phyloP scores from a whole-genome alignment of 163 green algal species.

The Smithsoniella earleae region DNA sequence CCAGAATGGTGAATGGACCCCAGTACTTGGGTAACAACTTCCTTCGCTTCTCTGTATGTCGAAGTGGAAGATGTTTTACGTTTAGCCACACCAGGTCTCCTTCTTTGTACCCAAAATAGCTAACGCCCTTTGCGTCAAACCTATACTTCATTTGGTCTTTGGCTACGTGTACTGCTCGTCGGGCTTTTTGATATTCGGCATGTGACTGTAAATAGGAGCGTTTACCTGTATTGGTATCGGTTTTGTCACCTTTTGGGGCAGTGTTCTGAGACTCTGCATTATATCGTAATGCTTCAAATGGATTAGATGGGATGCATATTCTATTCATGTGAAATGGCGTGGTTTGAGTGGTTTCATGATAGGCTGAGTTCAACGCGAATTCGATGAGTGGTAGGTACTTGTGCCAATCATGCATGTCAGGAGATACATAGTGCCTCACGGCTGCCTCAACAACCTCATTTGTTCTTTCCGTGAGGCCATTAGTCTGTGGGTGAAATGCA shows the following conservation, averaged over 20 bases:
- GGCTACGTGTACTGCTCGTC: background rate
- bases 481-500: background rate
- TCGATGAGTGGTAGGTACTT: background rate
- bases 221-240: background rate
- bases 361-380: background rate
- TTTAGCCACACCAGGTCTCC: background rate
- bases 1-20: background rate
- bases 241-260: background rate
- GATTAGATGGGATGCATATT: background rate
- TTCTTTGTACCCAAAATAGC: background rate
- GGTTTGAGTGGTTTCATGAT: background rate
- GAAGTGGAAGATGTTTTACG: background rate
- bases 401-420: background rate
- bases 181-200: slow-evolving; percentile 1
- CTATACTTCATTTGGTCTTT: background rate
- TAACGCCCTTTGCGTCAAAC: too few species aligned
- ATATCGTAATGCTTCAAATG: background rate
- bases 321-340: slow-evolving; percentile 9
- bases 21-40: background rate
- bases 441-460: background rate
- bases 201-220: background rate
- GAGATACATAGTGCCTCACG: background rate
- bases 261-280: background rate
- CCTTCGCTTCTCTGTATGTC: background rate
- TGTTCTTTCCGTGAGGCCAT: background rate